phyloP scores from a whole-genome alignment of 345 rosid species.

The Eutrema heterophyllum region DNA sequence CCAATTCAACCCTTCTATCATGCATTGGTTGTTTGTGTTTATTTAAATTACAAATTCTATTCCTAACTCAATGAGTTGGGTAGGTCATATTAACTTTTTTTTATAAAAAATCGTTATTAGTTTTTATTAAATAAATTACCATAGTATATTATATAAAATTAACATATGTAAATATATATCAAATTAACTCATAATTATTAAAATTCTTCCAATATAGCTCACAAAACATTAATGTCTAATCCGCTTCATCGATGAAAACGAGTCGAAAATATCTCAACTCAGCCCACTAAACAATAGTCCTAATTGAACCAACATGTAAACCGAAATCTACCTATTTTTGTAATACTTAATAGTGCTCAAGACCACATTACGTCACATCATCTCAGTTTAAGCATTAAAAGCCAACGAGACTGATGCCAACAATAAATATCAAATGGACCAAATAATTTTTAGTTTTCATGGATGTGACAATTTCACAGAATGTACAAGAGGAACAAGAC shows the following conservation, averaged over 20 bases:
- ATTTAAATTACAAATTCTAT: neutral
- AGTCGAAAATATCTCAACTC: neutral
- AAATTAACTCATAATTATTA: neutral
- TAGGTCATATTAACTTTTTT: neutral
- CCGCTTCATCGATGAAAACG: neutral
- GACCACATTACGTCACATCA: constrained; percentile 19
- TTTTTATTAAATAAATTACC: neutral
- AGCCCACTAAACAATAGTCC: neutral
- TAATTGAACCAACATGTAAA: neutral
- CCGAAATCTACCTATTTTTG: neutral
- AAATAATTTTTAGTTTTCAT: neutral
- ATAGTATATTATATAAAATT: neutral
- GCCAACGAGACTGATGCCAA: neutral
- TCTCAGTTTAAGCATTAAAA: neutral
- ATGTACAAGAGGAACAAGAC: neutral
- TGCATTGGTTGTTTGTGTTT: neutral
- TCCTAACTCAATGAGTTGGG: neutral
- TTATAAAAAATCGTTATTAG: neutral
- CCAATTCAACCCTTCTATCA: neutral
- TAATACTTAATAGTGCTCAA: neutral
- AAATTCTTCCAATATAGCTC: neutral
- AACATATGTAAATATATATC: neutral
- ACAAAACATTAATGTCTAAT: neutral
- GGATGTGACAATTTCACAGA: constrained; percentile 19
- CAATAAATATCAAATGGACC: neutral